Evolutionary conservation across 2,329 filamentous ascomycete genomes (phyloP).

Genomic region (Talaromyces atroroseus): DNA sequence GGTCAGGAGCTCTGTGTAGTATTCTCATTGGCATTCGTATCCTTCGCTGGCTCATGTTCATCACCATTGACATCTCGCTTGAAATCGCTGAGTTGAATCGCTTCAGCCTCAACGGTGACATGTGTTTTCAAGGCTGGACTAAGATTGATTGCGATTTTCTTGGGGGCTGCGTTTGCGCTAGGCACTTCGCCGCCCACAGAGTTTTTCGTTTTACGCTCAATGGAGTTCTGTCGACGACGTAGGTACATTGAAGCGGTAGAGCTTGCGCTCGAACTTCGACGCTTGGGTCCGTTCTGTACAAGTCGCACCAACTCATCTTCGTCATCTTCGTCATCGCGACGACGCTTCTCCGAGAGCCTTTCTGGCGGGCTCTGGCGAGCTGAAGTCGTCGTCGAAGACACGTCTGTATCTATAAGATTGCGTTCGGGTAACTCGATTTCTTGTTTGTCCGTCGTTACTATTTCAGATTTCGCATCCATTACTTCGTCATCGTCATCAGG

Average conservation of each 20-base stretch:
- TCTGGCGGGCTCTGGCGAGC: slow-evolving; percentile 55
- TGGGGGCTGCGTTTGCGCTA: slow-evolving; percentile 21
- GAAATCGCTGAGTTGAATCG: slow-evolving; percentile 24
- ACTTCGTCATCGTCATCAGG: slow-evolving; percentile 69
- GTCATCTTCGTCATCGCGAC: slow-evolving; percentile 82
- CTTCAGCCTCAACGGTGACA: slow-evolving; percentile 16
- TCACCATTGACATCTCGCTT: slow-evolving; percentile 21
- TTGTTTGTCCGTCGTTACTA: slow-evolving; percentile 17
- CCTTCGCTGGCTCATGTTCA: not conserved
- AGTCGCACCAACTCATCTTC: slow-evolving; percentile 88
- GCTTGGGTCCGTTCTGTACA: slow-evolving; percentile 45
- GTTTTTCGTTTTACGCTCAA: slow-evolving; percentile 24
- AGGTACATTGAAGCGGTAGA: slow-evolving; percentile 28
- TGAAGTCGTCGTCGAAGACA: slow-evolving; percentile 22
- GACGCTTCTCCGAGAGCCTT: slow-evolving; percentile 78
- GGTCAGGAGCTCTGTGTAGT: slow-evolving; percentile 5
- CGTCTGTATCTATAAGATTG: slow-evolving; percentile 17
- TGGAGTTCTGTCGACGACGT: slow-evolving; percentile 27
- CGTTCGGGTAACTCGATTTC: slow-evolving; percentile 20
- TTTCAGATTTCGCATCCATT: slow-evolving; percentile 51
- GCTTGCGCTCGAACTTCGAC: slow-evolving; percentile 39
- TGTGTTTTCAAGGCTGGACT: slow-evolving; percentile 22
- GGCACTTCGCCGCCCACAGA: slow-evolving; percentile 21
- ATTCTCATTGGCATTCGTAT: slow-evolving; percentile 4
- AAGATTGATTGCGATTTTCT: slow-evolving; percentile 38